Percentiles rank a stretch among this genome's conserved stretches.
These are phyloP conservation scores for Aspergillus olivimuriae DNA, from an alignment of 495 filamentous ascomycete genomes.

Conservation along the genomic window DNA sequence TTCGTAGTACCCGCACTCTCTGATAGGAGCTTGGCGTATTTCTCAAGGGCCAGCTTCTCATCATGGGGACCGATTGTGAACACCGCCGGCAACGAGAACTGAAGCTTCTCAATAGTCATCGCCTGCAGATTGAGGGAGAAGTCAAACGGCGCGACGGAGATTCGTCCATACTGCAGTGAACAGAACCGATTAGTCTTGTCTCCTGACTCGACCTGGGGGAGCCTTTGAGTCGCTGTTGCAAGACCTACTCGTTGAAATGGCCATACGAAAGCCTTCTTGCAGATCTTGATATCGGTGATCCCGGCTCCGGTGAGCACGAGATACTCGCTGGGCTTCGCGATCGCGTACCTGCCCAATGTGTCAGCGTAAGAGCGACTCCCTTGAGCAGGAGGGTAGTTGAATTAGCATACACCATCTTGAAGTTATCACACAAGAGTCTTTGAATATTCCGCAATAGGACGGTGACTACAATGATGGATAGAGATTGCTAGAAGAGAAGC, in stretches of 20 bases:
- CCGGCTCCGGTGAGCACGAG: constrained; percentile 77
- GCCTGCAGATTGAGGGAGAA: constrained; percentile 70
- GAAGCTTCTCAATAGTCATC: constrained; percentile 79
- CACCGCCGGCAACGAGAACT: constrained; percentile 71
- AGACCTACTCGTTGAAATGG: constrained; percentile 55
- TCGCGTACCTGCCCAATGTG: constrained; percentile 21
- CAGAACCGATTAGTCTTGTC: too few relatives aligned
- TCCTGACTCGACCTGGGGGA: too few relatives aligned
- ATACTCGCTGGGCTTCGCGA: constrained; percentile 47
- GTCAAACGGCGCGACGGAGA: constrained; percentile 69
- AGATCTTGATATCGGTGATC: constrained; percentile 62
- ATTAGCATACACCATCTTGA: not conserved
- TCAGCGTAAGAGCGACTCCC: not conserved
- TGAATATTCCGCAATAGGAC: too few relatives aligned
- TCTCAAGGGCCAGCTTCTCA: constrained; percentile 56
- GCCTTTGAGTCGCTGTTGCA: too few relatives aligned
- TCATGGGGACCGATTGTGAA: constrained; percentile 78
- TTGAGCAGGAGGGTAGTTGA: too few relatives aligned
- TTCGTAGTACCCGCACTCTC: constrained; percentile 33
- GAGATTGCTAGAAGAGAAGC: too few relatives aligned
- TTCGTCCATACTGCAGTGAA: constrained; percentile 27
- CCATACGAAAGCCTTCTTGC: constrained; percentile 63
- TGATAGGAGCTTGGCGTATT: constrained; percentile 72
- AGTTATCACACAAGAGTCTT: too few relatives aligned
- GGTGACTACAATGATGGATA: too few relatives aligned